Evolutionary conservation across 1,284 basidiomycete species (phyloP).

Genomic region (Porphyrellus sp.): DNA sequence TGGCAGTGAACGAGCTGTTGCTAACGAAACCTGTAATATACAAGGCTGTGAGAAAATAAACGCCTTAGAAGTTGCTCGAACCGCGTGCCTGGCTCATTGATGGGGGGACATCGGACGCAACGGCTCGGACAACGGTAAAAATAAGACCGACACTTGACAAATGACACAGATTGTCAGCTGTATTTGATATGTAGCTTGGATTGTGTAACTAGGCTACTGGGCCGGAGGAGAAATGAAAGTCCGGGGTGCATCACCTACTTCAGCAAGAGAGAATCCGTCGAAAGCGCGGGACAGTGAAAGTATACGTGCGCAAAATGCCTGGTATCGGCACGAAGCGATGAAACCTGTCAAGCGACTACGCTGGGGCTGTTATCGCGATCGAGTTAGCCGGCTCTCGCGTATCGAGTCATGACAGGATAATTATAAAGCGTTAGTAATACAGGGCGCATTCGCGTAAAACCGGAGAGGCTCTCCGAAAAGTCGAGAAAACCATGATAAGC

Average conservation of each 20-base stretch:
- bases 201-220: too few species aligned
- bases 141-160: background rate
- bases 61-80: background rate
- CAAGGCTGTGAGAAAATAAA: background rate
- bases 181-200: too few species aligned
- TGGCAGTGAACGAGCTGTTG: background rate
- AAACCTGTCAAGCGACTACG: background rate
- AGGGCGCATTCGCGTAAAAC: constrained; percentile 4
- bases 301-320: too few species aligned
- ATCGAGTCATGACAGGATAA: constrained; percentile 1
- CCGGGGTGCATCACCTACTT: too few species aligned
- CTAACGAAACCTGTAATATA: constrained; percentile 8
- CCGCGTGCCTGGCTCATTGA: background rate
- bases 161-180: background rate
- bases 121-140: background rate
- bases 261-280: too few species aligned
- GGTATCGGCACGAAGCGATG: too few species aligned
- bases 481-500: background rate
- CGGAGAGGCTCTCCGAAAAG: background rate
- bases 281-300: too few species aligned
- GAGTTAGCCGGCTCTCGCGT: background rate
- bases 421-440: constrained; percentile 20
- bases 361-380: background rate
- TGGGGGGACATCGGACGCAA: background rate
- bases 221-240: too few species aligned